A percentile compares a stretch with the other conserved stretches of the same genome.
Conservation (phyloP, 768 basidiomycete genomes). For the Tylopilus rubrobrunneus region DNA sequence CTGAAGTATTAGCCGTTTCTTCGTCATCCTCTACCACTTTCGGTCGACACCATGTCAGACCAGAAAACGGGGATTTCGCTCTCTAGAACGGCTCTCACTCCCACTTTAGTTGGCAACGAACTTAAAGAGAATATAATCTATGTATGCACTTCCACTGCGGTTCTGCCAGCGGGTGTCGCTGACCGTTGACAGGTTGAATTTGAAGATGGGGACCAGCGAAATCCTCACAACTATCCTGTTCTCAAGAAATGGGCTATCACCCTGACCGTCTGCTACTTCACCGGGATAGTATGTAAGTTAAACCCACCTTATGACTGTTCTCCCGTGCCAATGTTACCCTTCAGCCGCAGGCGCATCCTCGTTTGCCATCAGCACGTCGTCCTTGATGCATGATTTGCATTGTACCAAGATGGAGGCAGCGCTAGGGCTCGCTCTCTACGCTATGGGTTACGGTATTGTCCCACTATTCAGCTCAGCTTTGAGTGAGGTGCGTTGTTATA, state of each 20-base stretch:
- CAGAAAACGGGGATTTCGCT: background rate
- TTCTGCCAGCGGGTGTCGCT: background rate
- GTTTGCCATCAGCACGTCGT: slow-evolving; percentile 51
- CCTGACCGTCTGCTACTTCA: slow-evolving; percentile 26
- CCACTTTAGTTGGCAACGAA: background rate
- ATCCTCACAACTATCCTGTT: slow-evolving; percentile 36
- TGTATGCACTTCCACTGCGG: background rate
- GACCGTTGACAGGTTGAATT: slow-evolving; percentile 35
- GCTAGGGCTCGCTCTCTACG: slow-evolving; percentile 48
- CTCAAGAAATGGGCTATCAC: slow-evolving; percentile 43
- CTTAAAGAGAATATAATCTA: slow-evolving; percentile 12
- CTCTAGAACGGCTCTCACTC: background rate
- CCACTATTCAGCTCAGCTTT: slow-evolving; percentile 64
- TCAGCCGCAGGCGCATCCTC: slow-evolving; percentile 48
- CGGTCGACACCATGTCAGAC: slow-evolving; percentile 9
- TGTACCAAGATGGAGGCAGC: slow-evolving; percentile 43
- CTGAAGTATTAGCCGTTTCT: background rate
- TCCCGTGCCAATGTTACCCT: background rate
- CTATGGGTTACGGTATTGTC: slow-evolving; percentile 55
- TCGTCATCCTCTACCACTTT: background rate
- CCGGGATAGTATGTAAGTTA: slow-evolving; percentile 19
- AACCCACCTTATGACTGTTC: background rate
- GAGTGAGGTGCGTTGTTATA: slow-evolving; percentile 41
- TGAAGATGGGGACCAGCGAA: slow-evolving; percentile 33
- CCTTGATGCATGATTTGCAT: slow-evolving; percentile 47